These are phyloP conservation scores for Sclerotinia sclerotiorum DNA, from an alignment of 2,329 filamentous ascomycete species.

Conservation along the genomic window DNA sequence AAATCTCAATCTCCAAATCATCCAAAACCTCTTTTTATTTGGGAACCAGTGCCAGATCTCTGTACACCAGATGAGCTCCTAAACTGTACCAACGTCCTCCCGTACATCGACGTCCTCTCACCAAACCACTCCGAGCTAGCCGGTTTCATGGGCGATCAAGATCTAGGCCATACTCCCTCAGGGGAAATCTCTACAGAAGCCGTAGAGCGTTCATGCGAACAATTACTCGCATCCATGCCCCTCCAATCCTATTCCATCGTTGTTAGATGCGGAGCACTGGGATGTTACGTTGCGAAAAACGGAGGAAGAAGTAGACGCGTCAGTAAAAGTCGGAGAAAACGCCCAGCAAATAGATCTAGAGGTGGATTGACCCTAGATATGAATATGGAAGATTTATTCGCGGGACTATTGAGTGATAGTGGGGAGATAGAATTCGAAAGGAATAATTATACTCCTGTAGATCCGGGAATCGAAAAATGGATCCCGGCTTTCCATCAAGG, in stretches of 20 bases:
- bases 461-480: slow-evolving; percentile 63
- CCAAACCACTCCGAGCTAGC: slow-evolving; percentile 92
- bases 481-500: slow-evolving; percentile 70
- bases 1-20: slow-evolving; percentile 44
- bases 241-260: slow-evolving; percentile 65
- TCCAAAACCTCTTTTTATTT: slow-evolving; percentile 73
- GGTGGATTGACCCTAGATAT: slow-evolving; percentile 59
- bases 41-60: slow-evolving; percentile 92
- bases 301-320: slow-evolving; percentile 35
- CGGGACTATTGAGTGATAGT: slow-evolving; percentile 56
- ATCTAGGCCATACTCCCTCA: slow-evolving; percentile 43
- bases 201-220: slow-evolving; percentile 60
- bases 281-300: slow-evolving; percentile 60
- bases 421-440: slow-evolving; percentile 46
- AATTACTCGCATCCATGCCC: slow-evolving; percentile 64
- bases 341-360: slow-evolving; percentile 41
- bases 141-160: slow-evolving; percentile 67
- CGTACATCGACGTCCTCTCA: slow-evolving; percentile 61
- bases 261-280: slow-evolving; percentile 68
- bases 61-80: slow-evolving; percentile 70
- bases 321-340: slow-evolving; percentile 28
- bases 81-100: slow-evolving; percentile 62
- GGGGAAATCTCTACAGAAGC: slow-evolving; percentile 51
- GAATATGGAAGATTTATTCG: slow-evolving; percentile 63
- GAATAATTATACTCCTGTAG: slow-evolving; percentile 53